Percentiles rank a stretch among this genome's conserved stretches.
phyloP scores from a whole-genome alignment of 129 eudicot species.

The Centaurea solstitialis region DNA sequence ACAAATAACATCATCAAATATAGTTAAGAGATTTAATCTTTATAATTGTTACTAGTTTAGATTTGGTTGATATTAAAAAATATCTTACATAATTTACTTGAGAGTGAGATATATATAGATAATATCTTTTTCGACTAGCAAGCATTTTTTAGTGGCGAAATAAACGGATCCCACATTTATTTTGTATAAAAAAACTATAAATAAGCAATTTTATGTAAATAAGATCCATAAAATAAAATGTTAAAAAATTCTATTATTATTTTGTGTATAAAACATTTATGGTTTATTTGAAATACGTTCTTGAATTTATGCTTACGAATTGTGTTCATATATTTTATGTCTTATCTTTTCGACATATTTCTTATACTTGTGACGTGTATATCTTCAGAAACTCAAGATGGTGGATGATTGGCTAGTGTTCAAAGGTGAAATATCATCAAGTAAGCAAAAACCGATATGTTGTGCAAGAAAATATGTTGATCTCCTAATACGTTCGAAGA shows the following conservation, averaged over 20 bases:
- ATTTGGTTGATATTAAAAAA: neutral
- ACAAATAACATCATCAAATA: neutral
- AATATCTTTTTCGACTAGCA: neutral
- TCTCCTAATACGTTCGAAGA: constrained; percentile 31
- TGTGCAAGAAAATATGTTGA: constrained; percentile 50
- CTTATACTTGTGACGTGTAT: neutral
- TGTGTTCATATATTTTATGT: neutral
- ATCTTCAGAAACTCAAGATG: constrained; percentile 47
- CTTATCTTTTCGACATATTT: neutral
- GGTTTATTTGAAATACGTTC: neutral
- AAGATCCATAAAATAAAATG: neutral
- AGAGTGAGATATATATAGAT: neutral
- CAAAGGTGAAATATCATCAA: constrained; percentile 47
- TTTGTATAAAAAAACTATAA: neutral
- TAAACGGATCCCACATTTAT: neutral
- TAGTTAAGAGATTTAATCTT: neutral
- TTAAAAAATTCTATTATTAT: neutral
- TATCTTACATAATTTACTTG: neutral
- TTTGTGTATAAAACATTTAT: neutral
- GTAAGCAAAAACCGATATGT: constrained; percentile 48
- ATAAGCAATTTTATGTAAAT: neutral
- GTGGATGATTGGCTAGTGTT: constrained; percentile 62
- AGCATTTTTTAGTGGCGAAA: neutral
- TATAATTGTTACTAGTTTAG: too few species aligned
- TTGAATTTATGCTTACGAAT: neutral